phyloP scores from a whole-genome alignment of 441 rosid species.

The Croton laevigatus region DNA sequence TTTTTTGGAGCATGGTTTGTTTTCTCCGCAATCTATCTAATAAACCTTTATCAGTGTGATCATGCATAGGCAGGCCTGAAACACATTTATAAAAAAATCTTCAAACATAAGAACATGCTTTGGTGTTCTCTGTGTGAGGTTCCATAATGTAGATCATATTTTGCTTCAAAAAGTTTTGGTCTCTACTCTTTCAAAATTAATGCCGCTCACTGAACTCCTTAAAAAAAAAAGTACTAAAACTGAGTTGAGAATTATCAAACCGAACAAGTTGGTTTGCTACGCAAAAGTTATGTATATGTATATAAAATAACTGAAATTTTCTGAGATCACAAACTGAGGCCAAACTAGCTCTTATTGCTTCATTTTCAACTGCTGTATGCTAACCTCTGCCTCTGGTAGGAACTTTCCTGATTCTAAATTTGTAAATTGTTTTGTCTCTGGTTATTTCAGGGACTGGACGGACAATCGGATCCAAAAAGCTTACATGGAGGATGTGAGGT shows the following conservation, averaged over 20 bases:
- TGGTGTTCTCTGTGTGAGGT: background rate
- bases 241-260: no score
- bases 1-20: conserved; percentile 99
- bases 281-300: no score
- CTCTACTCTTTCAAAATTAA: no score
- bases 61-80: background rate
- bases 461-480: conserved; percentile 89
- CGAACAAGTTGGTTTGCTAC: no score
- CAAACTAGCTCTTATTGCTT: no score
- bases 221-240: no score
- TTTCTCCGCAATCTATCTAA: conserved; percentile 13
- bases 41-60: background rate
- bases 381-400: background rate
- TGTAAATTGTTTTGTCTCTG: background rate
- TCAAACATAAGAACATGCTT: background rate
- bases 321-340: no score
- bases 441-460: conserved; percentile 72
- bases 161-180: background rate
- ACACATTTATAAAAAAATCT: background rate
- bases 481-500: conserved; percentile 96
- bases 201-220: no score
- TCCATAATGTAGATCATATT: no score
- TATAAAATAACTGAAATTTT: no score
- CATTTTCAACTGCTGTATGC: no score
- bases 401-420: background rate